Evolutionary conservation across 2,329 filamentous ascomycete species (phyloP).

Genomic region (Colletotrichum trifolii): DNA sequence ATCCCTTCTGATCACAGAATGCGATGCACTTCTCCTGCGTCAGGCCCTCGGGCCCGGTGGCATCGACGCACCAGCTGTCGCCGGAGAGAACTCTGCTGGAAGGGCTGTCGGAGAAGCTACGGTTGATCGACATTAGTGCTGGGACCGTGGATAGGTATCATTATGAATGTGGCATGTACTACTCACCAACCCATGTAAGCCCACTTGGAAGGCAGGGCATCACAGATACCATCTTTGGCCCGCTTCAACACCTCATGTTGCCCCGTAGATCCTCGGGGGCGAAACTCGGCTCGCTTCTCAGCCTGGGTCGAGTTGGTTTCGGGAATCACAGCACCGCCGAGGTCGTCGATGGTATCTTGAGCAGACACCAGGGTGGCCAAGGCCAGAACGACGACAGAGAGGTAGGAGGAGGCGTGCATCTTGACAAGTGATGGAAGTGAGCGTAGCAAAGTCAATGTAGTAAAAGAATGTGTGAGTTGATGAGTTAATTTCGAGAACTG

Average conservation of each 20-base stretch:
- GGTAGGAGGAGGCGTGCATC: background rate
- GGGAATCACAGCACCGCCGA: background rate
- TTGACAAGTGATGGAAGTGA: too few species aligned
- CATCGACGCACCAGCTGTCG: background rate
- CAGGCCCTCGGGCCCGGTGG: background rate
- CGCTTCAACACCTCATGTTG: background rate
- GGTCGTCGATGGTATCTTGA: background rate
- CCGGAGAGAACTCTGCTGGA: slow-evolving; percentile 5
- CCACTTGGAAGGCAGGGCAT: slow-evolving; percentile 2
- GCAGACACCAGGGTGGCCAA: background rate
- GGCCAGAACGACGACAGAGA: background rate
- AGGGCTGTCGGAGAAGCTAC: background rate
- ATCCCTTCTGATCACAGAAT: slow-evolving; percentile 57
- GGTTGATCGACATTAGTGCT: background rate
- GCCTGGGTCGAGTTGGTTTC: background rate
- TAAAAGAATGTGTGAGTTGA: too few species aligned
- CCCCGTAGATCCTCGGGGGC: background rate
- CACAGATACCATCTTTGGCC: background rate
- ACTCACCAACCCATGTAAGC: slow-evolving; percentile 15
- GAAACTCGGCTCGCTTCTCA: background rate
- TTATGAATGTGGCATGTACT: background rate
- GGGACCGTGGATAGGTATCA: too few species aligned
- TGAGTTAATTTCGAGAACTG: too few species aligned
- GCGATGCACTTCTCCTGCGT: slow-evolving; percentile 54
- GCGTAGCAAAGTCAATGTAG: too few species aligned